Evolutionary conservation across 139 green algal species (phyloP), one percentile per base, ranked within the genome.

Genomic region (Deuterostichococcus epilithicus): DNA sequence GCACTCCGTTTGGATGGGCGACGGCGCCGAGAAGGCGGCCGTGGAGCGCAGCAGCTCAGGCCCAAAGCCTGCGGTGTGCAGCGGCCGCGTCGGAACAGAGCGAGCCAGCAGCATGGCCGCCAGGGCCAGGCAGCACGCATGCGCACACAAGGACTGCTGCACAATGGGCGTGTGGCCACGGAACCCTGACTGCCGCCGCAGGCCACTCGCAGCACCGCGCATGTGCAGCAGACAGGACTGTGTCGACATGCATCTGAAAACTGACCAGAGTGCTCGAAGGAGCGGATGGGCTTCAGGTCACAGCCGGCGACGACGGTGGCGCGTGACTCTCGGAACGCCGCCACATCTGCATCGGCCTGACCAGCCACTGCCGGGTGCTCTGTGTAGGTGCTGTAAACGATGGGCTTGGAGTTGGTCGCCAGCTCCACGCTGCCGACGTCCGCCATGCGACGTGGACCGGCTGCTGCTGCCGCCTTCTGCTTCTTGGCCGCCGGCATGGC

Each of bases 1-100:
- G 77, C 84, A 91, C 78, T 97, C 91, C 0, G 83, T 72, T 80
- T 97, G 92, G 81, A 97, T 96, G 23, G 93, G 92, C 0, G 90
- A 95, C 1, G 93, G 93, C 35, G 76, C 30, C 36, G 68, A 47
- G 67, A 97, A 97, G 26, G 78, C 80, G 10, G 78, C 72, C 0
- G 84, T 90, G n/a, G 88, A 78, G 59, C 92, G 87, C 37, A 96
- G 83, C 81, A 95, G 84, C 32, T 84, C 72, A 13, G 73, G 25
- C 0, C 88, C 84, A 36, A 97, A 84, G 18, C 91, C 89, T 60
- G 89, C 86, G 42, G 90, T 78, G 42, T 25, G 2, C 34, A 1
- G 1, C 3, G 65, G 4, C n/a, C 15, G 15, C 30, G 26, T 70
- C 18, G 26, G 30, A 15, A 5, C 23, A 3, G 32, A 15, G 34